A percentile compares a stretch with the other conserved stretches of the same genome.
Conservation (phyloP, 2,329 filamentous ascomycete species). For the Exserohilum rostratum region DNA sequence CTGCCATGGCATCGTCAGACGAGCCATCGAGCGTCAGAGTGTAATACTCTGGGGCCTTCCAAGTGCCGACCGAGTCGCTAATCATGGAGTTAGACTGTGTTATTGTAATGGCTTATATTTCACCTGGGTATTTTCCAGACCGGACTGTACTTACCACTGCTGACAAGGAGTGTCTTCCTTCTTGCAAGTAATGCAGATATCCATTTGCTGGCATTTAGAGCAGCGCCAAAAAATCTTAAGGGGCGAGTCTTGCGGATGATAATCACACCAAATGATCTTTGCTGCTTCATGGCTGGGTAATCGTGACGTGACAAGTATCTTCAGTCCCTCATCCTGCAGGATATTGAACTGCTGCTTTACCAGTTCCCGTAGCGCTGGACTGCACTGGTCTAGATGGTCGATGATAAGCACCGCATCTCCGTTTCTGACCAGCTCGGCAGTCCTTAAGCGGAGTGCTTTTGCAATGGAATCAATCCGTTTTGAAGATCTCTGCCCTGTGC, state of each 20-base stretch:
- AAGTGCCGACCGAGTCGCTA: neutral
- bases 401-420: constrained; percentile 21
- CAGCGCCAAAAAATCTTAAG: neutral
- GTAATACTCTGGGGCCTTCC: constrained; percentile 3
- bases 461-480: constrained; percentile 8
- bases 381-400: constrained; percentile 27
- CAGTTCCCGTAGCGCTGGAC: constrained; percentile 16
- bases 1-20: constrained; percentile 6
- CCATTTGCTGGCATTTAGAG: neutral
- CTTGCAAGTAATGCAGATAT: neutral
- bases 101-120: neutral
- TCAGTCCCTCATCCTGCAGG: constrained; percentile 12
- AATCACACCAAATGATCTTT: constrained; percentile 13
- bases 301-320: constrained; percentile 25
- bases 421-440: neutral
- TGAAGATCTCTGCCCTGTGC: constrained; percentile 1
- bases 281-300: neutral
- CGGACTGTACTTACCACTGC: neutral
- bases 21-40: constrained; percentile 9
- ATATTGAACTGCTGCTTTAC: constrained; percentile 18
- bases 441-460: constrained; percentile 13
- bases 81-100: neutral
- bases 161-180: neutral
- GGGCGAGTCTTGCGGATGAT: constrained; percentile 1
- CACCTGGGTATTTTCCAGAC: neutral